Percentiles rank a stretch among this genome's conserved stretches.
Evolutionary conservation across 345 rosid genomes (phyloP).

Genomic region (Pugionium cornutum): DNA sequence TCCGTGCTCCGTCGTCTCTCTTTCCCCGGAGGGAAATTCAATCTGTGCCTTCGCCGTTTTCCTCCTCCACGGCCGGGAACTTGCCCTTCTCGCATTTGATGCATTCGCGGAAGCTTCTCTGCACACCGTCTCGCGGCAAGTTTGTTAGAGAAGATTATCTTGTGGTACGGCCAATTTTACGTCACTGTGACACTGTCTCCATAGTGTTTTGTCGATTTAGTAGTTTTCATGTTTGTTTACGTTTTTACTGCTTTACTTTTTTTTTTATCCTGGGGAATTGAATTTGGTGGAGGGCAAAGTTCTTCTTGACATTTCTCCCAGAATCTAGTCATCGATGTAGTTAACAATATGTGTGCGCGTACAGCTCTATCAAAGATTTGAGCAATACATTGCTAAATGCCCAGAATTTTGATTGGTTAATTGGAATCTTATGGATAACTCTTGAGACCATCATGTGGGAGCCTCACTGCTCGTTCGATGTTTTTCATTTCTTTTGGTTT

Average conservation of each 20-base stretch:
- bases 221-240: not conserved
- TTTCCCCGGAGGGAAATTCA: slow-evolving; percentile 30
- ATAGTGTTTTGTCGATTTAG: slow-evolving; percentile 7
- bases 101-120: slow-evolving; percentile 55
- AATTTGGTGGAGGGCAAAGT: not conserved
- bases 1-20: slow-evolving; percentile 41
- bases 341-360: not conserved
- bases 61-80: slow-evolving; percentile 31
- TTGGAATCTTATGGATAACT: slow-evolving; percentile 13
- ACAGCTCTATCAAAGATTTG: not conserved
- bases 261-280: not conserved
- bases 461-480: slow-evolving; percentile 10
- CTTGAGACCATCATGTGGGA: not conserved
- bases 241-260: not conserved
- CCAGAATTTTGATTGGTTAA: not conserved
- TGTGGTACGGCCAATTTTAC: slow-evolving; percentile 54
- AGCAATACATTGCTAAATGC: not conserved
- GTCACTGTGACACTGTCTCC: not conserved
- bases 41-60: slow-evolving; percentile 36
- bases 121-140: slow-evolving; percentile 79
- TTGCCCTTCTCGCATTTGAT: slow-evolving; percentile 51
- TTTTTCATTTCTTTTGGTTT: slow-evolving; percentile 5
- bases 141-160: slow-evolving; percentile 77
- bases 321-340: not conserved
- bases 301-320: not conserved